These are phyloP conservation scores for Kwoniella mangroviensis DNA, from an alignment of 768 basidiomycete genomes.

Conservation along the genomic window DNA sequence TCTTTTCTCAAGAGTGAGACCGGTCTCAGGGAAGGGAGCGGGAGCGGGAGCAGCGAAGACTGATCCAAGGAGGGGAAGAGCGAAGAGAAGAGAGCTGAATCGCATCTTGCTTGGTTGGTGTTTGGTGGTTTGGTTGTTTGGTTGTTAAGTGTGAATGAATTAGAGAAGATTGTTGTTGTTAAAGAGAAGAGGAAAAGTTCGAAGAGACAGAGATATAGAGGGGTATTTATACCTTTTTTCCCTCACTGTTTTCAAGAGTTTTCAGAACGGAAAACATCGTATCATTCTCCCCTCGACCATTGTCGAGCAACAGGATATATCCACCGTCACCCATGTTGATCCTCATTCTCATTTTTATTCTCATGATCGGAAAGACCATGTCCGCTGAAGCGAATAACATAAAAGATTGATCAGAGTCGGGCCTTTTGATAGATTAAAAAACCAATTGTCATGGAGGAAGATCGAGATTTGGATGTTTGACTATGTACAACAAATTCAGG, in stretches of 20 bases:
- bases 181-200: slow-evolving; percentile 10
- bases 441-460: background rate
- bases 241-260: too few species aligned
- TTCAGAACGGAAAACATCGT: background rate
- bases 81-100: slow-evolving; percentile 25
- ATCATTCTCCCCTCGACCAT: background rate
- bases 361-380: background rate
- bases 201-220: background rate
- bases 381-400: background rate
- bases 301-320: background rate
- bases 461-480: too few species aligned
- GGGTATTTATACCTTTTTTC: slow-evolving; percentile 28
- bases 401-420: background rate
- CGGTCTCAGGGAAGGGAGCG: background rate
- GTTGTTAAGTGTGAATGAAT: background rate
- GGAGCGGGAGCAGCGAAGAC: slow-evolving; percentile 27
- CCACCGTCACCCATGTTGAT: background rate
- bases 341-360: background rate
- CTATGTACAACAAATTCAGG: background rate
- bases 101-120: slow-evolving; percentile 20
- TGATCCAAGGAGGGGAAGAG: slow-evolving; percentile 27
- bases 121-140: slow-evolving; percentile 6
- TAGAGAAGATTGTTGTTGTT: slow-evolving; percentile 11
- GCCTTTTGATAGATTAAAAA: too few species aligned
- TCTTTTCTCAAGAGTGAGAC: slow-evolving; percentile 17